phyloP scores from a whole-genome alignment of 805 yeast genomes.

The Candida krabiensis region DNA sequence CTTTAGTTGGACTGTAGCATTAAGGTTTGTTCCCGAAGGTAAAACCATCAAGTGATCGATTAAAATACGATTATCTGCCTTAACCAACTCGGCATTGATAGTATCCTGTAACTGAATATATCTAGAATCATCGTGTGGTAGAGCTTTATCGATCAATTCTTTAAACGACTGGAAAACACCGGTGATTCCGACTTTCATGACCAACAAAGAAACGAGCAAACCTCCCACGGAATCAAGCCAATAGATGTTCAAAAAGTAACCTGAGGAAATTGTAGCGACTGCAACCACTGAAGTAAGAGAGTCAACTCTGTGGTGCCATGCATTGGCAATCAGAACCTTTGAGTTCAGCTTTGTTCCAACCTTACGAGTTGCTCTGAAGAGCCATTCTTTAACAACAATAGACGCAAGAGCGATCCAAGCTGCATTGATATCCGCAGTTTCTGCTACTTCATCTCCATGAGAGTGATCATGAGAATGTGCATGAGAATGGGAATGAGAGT shows the following conservation, averaged over 20 bases:
- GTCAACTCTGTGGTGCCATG: constrained; percentile 98
- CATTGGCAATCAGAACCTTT: constrained; percentile 90
- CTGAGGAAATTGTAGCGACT: constrained; percentile 80
- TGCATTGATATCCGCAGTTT: constrained; percentile 75
- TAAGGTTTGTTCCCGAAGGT: constrained; percentile 56
- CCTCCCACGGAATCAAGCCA: constrained; percentile 96
- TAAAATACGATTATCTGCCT: constrained; percentile 29
- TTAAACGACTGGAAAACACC: constrained; percentile 69
- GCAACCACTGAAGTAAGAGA: constrained; percentile 91
- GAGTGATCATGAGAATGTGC: constrained; percentile 33
- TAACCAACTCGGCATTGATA: constrained; percentile 35
- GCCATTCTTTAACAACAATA: constrained; percentile 82
- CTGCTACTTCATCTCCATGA: constrained; percentile 23
- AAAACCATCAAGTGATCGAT: constrained; percentile 45
- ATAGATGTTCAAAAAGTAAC: constrained; percentile 70
- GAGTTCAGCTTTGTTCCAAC: constrained; percentile 79
- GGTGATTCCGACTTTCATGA: constrained; percentile 79
- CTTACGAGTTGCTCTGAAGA: constrained; percentile 77
- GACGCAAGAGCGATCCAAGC: constrained; percentile 96
- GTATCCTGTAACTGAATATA: constrained; percentile 41
- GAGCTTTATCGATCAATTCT: constrained; percentile 77
- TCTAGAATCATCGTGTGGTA: constrained; percentile 49
- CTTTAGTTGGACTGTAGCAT: constrained; percentile 34
- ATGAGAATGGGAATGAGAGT: constrained; percentile 56
- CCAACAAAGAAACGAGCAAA: constrained; percentile 73